phyloP scores from a whole-genome alignment of 305 asterid species.

The Solanum aculeatissimum region DNA sequence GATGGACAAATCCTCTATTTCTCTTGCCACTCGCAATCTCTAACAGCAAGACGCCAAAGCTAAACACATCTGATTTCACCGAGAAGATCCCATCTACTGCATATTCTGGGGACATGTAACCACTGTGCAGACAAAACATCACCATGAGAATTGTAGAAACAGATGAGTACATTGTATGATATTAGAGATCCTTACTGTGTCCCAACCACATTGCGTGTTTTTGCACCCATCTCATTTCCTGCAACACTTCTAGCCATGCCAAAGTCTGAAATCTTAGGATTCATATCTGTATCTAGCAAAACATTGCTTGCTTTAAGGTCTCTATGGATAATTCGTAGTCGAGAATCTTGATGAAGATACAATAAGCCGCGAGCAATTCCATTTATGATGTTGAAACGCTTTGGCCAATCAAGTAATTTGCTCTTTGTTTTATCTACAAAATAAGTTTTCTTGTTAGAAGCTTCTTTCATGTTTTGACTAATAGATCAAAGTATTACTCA shows the following conservation, averaged over 20 bases:
- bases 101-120: no score
- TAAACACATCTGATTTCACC: no score
- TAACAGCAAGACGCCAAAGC: no score
- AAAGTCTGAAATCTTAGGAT: slow-evolving; percentile 17
- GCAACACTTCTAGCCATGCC: slow-evolving; percentile 3
- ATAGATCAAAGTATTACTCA: no score
- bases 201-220: slow-evolving; percentile 9
- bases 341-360: slow-evolving; percentile 18
- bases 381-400: not conserved
- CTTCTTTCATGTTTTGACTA: no score
- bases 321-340: slow-evolving; percentile 12
- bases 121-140: no score
- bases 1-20: no score
- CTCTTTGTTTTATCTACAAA: slow-evolving; percentile 3
- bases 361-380: slow-evolving; percentile 13
- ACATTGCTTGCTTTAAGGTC: slow-evolving; percentile 17
- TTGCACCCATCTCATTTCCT: slow-evolving; percentile 1
- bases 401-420: slow-evolving; percentile 1
- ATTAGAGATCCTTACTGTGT: slow-evolving; percentile 5
- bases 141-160: no score
- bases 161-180: no score
- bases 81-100: no score
- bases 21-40: no score
- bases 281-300: slow-evolving; percentile 4
- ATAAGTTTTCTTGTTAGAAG: no score